A percentile compares a stretch with the other conserved stretches of the same genome.
phyloP scores from a whole-genome alignment of 148 eudicot genomes.

The Amaranthus cruentus region DNA sequence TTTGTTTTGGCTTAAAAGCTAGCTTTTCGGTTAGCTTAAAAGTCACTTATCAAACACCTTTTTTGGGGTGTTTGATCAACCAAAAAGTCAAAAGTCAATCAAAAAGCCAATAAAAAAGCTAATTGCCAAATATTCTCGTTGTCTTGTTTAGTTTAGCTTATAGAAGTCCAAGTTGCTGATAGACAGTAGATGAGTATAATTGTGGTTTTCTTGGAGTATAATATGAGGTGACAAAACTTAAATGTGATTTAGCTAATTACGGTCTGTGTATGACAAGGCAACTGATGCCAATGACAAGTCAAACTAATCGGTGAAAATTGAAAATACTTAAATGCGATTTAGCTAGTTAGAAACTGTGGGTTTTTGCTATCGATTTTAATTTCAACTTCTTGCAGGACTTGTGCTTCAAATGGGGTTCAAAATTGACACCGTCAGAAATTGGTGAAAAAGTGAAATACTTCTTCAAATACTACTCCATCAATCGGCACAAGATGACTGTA shows the following conservation, averaged over 20 bases:
- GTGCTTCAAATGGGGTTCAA: constrained; percentile 85
- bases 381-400: constrained; percentile 50
- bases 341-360: neutral
- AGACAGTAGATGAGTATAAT: no score
- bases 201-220: neutral
- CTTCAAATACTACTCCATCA: constrained; percentile 93
- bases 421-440: constrained; percentile 66
- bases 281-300: no score
- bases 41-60: no score
- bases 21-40: no score
- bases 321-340: neutral
- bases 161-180: neutral
- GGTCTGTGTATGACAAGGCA: neutral
- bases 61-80: neutral
- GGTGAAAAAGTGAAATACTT: constrained; percentile 90
- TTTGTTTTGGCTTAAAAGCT: no score
- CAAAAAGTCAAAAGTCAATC: neutral
- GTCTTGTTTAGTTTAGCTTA: no score
- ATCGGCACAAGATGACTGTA: constrained; percentile 95
- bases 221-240: neutral
- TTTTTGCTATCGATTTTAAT: neutral
- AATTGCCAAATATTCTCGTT: no score
- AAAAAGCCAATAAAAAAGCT: no score
- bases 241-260: neutral
- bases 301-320: no score